Conservation (phyloP, 306 rosid species). For the Crotalaria pallida region DNA sequence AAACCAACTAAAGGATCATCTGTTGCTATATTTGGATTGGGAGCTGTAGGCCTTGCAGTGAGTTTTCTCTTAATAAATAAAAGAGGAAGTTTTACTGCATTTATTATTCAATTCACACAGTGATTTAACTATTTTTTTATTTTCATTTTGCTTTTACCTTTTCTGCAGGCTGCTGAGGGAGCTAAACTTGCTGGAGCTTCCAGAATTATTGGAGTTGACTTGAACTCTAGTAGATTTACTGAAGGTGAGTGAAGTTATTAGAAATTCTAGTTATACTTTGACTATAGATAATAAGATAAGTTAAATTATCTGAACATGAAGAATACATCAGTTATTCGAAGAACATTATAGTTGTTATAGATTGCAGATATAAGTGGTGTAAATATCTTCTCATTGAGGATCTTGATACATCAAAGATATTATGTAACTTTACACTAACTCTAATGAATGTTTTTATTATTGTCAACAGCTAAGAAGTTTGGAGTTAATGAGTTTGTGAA, state of each 20-base stretch:
- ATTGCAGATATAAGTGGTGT: neutral
- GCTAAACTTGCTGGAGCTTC: constrained; percentile 24
- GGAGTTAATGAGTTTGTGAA: constrained; percentile 26
- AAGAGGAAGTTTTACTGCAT: neutral
- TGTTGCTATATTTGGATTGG: constrained; percentile 23
- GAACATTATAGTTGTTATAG: neutral
- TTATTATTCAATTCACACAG: neutral
- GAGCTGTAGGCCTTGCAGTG: constrained; percentile 22
- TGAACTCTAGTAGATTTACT: constrained; percentile 7
- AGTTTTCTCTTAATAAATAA: constrained; percentile 6
- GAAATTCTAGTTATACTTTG: neutral
- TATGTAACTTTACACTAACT: neutral
- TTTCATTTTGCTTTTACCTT: neutral
- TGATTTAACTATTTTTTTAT: neutral
- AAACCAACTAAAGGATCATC: constrained; percentile 20
- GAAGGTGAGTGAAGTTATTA: constrained; percentile 2
- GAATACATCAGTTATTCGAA: too few relatives aligned
- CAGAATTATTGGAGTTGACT: constrained; percentile 23
- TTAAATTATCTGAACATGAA: too few relatives aligned
- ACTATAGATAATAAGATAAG: neutral
- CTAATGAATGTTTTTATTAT: neutral
- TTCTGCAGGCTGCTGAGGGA: constrained; percentile 16
- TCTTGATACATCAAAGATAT: neutral
- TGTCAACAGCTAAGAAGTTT: constrained; percentile 17
- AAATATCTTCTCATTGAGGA: neutral